Base-by-base conservation (phyloP, 2,329 filamentous ascomycete genomes). In the Teratosphaeria epicoccoides region DNA sequence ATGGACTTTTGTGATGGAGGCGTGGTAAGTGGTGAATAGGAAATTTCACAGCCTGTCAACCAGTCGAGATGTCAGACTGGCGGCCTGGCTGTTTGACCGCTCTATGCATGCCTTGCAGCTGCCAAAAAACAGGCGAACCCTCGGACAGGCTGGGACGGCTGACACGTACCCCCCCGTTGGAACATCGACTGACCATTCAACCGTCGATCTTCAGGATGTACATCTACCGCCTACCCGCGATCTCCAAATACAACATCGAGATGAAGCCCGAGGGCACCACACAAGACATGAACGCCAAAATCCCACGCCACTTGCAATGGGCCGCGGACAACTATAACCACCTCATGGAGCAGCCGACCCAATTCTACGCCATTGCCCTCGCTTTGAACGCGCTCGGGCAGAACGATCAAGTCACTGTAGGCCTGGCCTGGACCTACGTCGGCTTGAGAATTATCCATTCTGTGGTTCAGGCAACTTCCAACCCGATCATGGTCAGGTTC, bases 291-390 rank as follows among this genome's bases (percentile, higher is more conserved):
- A 55, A 57, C 49, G 44, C 47, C 28, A 59, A 58, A 43, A 55
- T 61, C 46, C 59, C 59, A 3, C 49, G 43, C 6, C 3, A 45
- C 11, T 28, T 59, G 25, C 65, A 65, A 51, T 71, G 63, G 63
- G 66, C 67, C 49, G 68, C 67, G 10, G 71, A 73, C 55, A 74
- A 74, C 56, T 74, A 64, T 61, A 71, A 71, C 57, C 66, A 74
- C 52, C 60, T 74, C 47, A 60, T 68, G 51, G 70, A 74, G 61
- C 71, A 73, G 57, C 72, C 72, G 14, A 71, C 69, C 2, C 66
- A 69, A 43, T 75, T 75, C 62, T 74, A 73, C 60, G 71, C 70
- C 17, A 54, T 64, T 2, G 54, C 58, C 1, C 59, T 74, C 6
- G 63, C 65, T 1, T 55, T 74, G 29, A 68, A 68, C 1, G 45